Percentiles rank a stretch among this genome's conserved stretches.
phyloP scores from a whole-genome alignment of 108 stramenopile species.

The Nitzschia sp. region DNA sequence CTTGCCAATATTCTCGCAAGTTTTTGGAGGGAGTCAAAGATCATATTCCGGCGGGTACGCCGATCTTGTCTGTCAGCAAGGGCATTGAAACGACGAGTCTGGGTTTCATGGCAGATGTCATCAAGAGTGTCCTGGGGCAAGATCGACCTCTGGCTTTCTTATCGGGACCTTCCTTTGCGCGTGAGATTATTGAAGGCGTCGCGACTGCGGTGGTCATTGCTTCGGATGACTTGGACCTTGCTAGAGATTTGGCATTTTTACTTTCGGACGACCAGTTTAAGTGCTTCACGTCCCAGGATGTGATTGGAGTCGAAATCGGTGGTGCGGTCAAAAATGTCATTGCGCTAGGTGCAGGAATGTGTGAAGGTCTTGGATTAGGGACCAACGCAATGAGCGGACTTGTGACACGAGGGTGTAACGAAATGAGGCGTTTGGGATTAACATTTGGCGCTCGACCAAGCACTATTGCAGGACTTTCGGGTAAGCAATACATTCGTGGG shows the following conservation, averaged over 20 bases:
- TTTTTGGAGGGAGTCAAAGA: conserved; percentile 74
- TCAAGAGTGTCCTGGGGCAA: conserved; percentile 81
- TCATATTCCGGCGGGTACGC: conserved; percentile 70
- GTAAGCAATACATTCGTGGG: conserved; percentile 42
- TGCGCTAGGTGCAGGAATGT: conserved; percentile 97
- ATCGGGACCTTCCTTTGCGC: conserved; percentile 95
- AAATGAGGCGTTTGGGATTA: conserved; percentile 93
- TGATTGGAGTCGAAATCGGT: conserved; percentile 95
- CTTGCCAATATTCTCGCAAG: conserved; percentile 87
- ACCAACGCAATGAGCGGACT: conserved; percentile 96
- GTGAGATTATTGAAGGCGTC: conserved; percentile 91
- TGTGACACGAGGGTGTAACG: conserved; percentile 94
- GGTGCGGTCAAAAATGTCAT: conserved; percentile 98
- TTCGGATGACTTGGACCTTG: conserved; percentile 85
- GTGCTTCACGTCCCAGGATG: conserved; percentile 88
- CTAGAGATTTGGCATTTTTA: conserved; percentile 86
- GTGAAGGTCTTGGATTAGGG: conserved; percentile 94
- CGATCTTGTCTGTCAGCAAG: conserved; percentile 82
- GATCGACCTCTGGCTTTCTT: conserved; percentile 91
- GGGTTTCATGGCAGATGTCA: conserved; percentile 94
- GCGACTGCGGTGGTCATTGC: conserved; percentile 96
- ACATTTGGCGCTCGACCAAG: conserved; percentile 86
- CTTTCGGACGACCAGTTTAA: conserved; percentile 84
- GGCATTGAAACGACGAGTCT: conserved; percentile 93
- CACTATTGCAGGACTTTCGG: conserved; percentile 89